Evolutionary conservation across 176 grass and related monocot species (phyloP), one percentile per base, ranked within the genome.

Genomic region (Paspalum notatum): DNA sequence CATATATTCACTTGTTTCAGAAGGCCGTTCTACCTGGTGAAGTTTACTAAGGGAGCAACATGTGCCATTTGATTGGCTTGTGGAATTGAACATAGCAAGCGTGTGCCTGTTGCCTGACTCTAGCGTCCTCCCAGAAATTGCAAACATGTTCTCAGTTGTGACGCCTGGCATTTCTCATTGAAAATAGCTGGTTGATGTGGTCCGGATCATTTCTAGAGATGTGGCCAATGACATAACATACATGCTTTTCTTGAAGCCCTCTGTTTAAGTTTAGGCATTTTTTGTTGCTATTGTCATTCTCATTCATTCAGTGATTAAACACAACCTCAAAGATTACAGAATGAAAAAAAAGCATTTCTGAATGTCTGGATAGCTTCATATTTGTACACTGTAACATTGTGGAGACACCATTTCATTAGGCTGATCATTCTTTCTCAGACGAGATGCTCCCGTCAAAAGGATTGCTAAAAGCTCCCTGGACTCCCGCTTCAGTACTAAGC

Each of bases 21-120:
- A 86, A 89, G 85, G 75, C 3, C 76, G 16, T 62, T 56, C 46
- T 50, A 44, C 78, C 48, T 62, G 37, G 86, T 61, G 55, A 84
- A 80, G 49, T 62, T 92, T 56, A 52, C 40, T 12, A 88, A 72
- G 64, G 74, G 78, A 71, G 87, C 82, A 20, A 90, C 82, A 39
- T 58, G 80, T 74, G 72, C 57, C 46, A 81, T 89, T 85, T 78
- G 82, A 72, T 52, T 67, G 40, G 57, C 56, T 21, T 89, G 63
- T 82, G 89, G 89, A 53, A 91, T 86, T 85, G 68, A 89, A 58
- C 80, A 87, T 64, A 72, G 83, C 45, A 89, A 80, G 12, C 75
- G 9, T 46, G 79, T 76, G 77, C 81, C 83, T 86, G 58, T 73
- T 86, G 64, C 44, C 58, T 39, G 58, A 42, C 53, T 72, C 82